A percentile compares a stretch with the other conserved stretches of the same genome.
phyloP scores from a whole-genome alignment of 169 alveolate species.

The Cyclospora cayetanensis region DNA sequence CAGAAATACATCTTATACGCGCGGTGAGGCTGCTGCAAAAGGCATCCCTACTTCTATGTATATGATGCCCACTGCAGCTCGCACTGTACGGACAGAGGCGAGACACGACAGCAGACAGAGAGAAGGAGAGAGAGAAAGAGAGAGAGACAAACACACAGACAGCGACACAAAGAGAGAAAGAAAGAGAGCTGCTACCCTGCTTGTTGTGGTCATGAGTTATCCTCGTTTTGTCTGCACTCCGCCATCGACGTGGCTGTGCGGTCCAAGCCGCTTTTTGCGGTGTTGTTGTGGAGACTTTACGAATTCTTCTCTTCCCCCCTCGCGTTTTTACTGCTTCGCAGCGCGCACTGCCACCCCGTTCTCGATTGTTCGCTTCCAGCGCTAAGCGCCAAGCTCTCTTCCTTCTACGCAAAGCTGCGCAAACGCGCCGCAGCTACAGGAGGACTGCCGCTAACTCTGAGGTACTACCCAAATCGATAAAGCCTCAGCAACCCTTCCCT shows the following conservation, averaged over 20 bases:
- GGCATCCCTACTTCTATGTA: not conserved
- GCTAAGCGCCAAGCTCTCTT: conserved; percentile 3
- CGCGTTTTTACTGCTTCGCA: not conserved
- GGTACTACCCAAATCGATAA: conserved; percentile 80
- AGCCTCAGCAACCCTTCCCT: not conserved
- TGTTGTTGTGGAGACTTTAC: not conserved
- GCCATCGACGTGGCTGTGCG: not conserved
- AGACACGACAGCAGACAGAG: too few relatives aligned
- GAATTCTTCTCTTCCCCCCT: not conserved
- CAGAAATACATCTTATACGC: conserved; percentile 97
- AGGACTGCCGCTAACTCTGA: conserved; percentile 76
- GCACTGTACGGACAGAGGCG: too few relatives aligned
- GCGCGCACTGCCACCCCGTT: conserved; percentile 41
- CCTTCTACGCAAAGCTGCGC: conserved; percentile 60
- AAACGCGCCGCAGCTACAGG: conserved; percentile 49
- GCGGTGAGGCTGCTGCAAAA: conserved; percentile 78
- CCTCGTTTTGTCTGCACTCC: too few relatives aligned
- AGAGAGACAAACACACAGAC: not conserved
- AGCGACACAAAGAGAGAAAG: not conserved
- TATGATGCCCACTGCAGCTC: too few relatives aligned
- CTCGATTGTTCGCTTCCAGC: conserved; percentile 49
- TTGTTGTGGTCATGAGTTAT: too few relatives aligned
- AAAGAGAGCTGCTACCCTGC: too few relatives aligned
- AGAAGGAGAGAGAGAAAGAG: too few relatives aligned
- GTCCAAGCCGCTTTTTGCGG: not conserved